Evolutionary conservation across 352 stramenopile species (phyloP).

Genomic region (Phytophthora cactorum): DNA sequence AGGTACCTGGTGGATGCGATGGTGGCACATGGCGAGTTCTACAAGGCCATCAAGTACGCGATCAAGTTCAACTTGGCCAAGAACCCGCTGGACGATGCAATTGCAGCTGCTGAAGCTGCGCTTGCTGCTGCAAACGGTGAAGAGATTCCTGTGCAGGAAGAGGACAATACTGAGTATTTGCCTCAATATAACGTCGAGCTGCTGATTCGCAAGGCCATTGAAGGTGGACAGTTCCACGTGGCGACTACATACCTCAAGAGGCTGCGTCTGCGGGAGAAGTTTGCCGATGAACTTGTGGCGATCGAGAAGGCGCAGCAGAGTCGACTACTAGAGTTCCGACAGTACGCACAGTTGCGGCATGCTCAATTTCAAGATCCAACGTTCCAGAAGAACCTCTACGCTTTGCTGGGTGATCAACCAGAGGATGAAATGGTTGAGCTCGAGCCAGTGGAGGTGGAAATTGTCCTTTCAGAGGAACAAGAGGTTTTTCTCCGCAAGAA

Average conservation of each 20-base stretch:
- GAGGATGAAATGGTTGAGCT: constrained; percentile 62
- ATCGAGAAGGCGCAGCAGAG: constrained; percentile 66
- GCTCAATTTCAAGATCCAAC: constrained; percentile 54
- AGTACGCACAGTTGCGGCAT: constrained; percentile 55
- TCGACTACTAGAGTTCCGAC: constrained; percentile 64
- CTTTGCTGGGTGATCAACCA: constrained; percentile 47
- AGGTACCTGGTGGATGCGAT: constrained; percentile 69
- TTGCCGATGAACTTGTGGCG: constrained; percentile 55
- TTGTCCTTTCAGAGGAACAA: constrained; percentile 65
- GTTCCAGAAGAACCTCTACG: constrained; percentile 44
- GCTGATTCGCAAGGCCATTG: constrained; percentile 66
- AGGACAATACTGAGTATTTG: constrained; percentile 35
- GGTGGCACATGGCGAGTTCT: constrained; percentile 75
- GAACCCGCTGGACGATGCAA: constrained; percentile 41
- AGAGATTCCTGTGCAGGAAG: constrained; percentile 16
- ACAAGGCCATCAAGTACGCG: constrained; percentile 91
- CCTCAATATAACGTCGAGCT: constrained; percentile 54
- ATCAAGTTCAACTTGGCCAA: constrained; percentile 79
- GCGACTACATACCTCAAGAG: constrained; percentile 83
- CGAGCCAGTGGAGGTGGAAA: constrained; percentile 51
- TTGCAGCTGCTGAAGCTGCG: constrained; percentile 35
- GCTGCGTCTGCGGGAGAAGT: constrained; percentile 69
- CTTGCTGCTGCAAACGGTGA: constrained; percentile 34
- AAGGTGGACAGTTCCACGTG: constrained; percentile 77
- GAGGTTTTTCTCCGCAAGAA: constrained; percentile 58